Conservation (phyloP, 1,284 basidiomycete species). For the Puccinia horiana region DNA sequence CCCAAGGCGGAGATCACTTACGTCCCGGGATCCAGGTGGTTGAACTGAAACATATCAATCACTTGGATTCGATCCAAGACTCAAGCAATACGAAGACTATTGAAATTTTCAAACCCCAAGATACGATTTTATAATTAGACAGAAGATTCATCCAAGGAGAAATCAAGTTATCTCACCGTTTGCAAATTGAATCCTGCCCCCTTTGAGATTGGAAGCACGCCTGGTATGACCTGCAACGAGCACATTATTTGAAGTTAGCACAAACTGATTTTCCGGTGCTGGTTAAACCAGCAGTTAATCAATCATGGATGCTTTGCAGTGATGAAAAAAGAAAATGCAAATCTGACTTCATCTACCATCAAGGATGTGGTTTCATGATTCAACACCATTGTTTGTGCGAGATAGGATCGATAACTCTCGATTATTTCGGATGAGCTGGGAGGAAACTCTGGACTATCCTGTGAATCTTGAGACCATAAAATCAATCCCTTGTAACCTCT, state of each 20-base stretch:
- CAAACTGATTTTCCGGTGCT: not conserved
- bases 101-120: not conserved
- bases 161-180: not conserved
- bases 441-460: not conserved
- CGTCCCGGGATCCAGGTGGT: conserved; percentile 12
- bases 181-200: not conserved
- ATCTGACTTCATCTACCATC: conserved; percentile 14
- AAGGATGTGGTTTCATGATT: conserved; percentile 27
- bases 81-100: not conserved
- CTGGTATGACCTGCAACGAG: conserved; percentile 7
- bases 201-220: not conserved
- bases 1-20: not conserved
- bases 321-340: not conserved
- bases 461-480: conserved; percentile 37
- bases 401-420: conserved; percentile 28
- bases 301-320: not conserved
- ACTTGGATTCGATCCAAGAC: not conserved
- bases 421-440: conserved; percentile 30
- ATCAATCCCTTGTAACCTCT: conserved; percentile 54
- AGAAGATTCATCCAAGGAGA: not conserved
- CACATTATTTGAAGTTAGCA: not conserved
- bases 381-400: conserved; percentile 19
- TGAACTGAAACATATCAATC: conserved; percentile 12
- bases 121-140: not conserved
- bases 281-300: not conserved